Base-by-base conservation (phyloP, 768 basidiomycete genomes). In the Suillus placidus region DNA sequence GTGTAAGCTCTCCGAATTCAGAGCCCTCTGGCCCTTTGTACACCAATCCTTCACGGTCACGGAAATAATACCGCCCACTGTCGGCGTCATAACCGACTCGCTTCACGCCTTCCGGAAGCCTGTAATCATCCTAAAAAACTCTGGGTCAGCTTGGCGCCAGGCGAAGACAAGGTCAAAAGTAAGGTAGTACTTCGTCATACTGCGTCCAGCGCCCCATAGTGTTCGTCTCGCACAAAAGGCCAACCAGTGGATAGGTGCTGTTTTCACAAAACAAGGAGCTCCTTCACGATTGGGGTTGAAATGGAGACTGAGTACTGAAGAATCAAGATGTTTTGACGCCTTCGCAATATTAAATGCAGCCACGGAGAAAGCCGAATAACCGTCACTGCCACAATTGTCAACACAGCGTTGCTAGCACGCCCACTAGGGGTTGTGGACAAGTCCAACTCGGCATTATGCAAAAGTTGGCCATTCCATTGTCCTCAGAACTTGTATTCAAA, bases 21-120 rank as follows among this genome's bases (percentile, higher is more conserved):
- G 87, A 83, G 30, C 90, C 91, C 67, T 87, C 82, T 20, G 83
- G 77, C 38, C 84, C 84, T 74, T 86, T 87, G 88, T 71, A 87
- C 67, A 76, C 72, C 9, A 73, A 77, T 12, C 91, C 90, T 56
- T 81, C 82, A 3, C 64, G 64, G 74, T 87, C 86, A 32, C 82
- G 82, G 77, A 88, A 93, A 72, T 83, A 82, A 79, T 93, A 92
- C 57, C 83, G 79, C 58, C 85, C 83, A 2, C 83, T 82, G 78
- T 93, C 92, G 4, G 88, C 79, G 76, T 94, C 92, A 72, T 93
- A 93, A 13, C 91, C 92, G 64, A 90, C 85, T 40, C 92, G 86
- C 67, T 86, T 80, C 73, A 84, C 76, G 49, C 84, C 84, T 61
- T 81, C 81, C 1, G 85, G 84, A 61, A 86, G 80, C 67, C 84